Conservation (phyloP, 2,329 filamentous ascomycete genomes). For the Beauveria sp. region DNA sequence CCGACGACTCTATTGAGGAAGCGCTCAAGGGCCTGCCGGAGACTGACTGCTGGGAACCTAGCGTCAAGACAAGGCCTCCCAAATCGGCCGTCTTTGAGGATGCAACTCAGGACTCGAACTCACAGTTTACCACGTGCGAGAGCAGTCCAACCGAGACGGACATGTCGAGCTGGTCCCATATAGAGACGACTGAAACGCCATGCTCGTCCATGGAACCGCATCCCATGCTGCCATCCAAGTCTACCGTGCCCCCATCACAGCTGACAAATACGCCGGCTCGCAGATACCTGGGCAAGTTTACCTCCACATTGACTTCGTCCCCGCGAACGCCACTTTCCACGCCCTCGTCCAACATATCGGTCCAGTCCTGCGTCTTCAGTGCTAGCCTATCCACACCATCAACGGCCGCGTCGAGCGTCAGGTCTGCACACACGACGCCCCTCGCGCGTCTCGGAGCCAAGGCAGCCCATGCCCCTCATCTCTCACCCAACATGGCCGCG, state of each 20-base stretch:
- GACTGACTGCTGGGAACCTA: constrained; percentile 38
- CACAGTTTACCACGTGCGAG: neutral
- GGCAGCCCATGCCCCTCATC: constrained; percentile 22
- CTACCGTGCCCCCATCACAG: constrained; percentile 15
- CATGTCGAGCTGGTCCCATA: neutral
- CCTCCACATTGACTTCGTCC: constrained; percentile 19
- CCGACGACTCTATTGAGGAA: constrained; percentile 51
- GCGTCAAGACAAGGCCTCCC: constrained; percentile 25
- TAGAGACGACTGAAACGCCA: constrained; percentile 12
- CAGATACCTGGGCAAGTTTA: constrained; percentile 27
- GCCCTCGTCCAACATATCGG: constrained; percentile 28
- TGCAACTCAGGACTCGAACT: constrained; percentile 20
- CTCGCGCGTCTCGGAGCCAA: constrained; percentile 45
- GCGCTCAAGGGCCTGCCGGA: constrained; percentile 44
- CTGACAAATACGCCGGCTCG: constrained; percentile 14
- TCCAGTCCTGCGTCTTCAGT: constrained; percentile 30
- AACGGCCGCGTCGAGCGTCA: constrained; percentile 34
- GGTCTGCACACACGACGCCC: constrained; percentile 41
- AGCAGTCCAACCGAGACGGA: constrained; percentile 13
- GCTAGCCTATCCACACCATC: constrained; percentile 27
- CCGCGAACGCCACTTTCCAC: constrained; percentile 20
- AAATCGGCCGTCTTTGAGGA: constrained; percentile 40
- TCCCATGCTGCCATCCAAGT: constrained; percentile 23
- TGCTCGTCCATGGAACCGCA: constrained; percentile 17
- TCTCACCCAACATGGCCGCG: neutral